Conservation (phyloP, 805 yeast genomes). For the Tetrapisispora phaffii region DNA sequence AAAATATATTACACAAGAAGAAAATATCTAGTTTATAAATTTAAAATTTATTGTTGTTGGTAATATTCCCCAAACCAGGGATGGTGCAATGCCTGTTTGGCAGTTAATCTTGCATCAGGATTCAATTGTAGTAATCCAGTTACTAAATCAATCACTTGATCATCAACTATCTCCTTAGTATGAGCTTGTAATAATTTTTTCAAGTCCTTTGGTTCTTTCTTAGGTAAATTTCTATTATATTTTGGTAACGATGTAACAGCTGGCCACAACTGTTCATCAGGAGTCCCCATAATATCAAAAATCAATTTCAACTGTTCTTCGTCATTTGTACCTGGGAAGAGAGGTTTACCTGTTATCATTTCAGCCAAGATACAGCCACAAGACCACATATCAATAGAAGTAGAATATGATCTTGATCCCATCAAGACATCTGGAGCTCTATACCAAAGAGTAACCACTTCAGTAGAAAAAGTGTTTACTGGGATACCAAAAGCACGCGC, state of each 20-base stretch:
- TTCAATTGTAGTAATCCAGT: constrained; percentile 38
- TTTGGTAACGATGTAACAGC: constrained; percentile 86
- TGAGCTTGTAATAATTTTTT: constrained; percentile 26
- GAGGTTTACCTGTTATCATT: constrained; percentile 90
- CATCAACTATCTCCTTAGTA: constrained; percentile 22
- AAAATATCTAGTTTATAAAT: too few relatives aligned
- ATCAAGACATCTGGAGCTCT: constrained; percentile 91
- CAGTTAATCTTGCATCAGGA: constrained; percentile 44
- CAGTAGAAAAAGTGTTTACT: constrained; percentile 91
- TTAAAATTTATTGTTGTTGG: constrained; percentile 10
- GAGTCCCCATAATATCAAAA: constrained; percentile 87
- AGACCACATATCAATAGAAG: constrained; percentile 99
- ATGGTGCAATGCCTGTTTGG: constrained; percentile 43
- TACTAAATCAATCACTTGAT: constrained; percentile 23
- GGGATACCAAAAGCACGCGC: constrained; percentile 98
- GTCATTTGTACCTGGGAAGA: constrained; percentile 96
- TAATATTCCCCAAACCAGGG: constrained; percentile 32
- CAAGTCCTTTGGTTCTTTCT: constrained; percentile 70
- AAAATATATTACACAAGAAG: background rate
- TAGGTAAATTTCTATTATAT: constrained; percentile 86
- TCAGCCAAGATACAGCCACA: constrained; percentile 97
- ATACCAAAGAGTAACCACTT: constrained; percentile 96
- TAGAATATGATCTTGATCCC: constrained; percentile 94
- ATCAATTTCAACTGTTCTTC: constrained; percentile 94
- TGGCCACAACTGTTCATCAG: constrained; percentile 89